Conservation (phyloP, 2,329 filamentous ascomycete genomes). For the Colletotrichum musae region DNA sequence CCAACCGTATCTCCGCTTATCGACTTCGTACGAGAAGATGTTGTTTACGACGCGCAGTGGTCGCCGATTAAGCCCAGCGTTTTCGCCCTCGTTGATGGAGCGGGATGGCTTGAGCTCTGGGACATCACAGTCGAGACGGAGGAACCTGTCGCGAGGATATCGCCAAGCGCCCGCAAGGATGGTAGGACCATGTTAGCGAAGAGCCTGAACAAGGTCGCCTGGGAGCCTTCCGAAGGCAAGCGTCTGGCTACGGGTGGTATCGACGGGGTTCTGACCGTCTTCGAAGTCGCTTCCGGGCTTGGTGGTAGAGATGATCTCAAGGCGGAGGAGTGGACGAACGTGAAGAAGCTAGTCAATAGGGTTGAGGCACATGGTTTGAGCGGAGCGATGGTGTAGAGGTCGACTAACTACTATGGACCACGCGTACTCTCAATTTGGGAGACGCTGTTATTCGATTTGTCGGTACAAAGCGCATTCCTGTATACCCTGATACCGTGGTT, state of each 20-base stretch:
- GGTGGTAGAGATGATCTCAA: conserved; percentile 88
- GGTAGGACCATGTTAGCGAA: conserved; percentile 80
- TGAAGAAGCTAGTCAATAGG: conserved; percentile 89
- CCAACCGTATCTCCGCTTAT: conserved; percentile 80
- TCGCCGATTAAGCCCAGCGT: conserved; percentile 94
- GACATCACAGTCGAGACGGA: conserved; percentile 94
- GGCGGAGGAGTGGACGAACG: conserved; percentile 91
- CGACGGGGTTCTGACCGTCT: conserved; percentile 90
- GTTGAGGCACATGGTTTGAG: conserved; percentile 75
- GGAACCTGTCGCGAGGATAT: conserved; percentile 87
- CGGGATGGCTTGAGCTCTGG: conserved; percentile 93
- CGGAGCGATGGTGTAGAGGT: conserved; percentile 55
- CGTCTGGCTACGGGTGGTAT: conserved; percentile 91
- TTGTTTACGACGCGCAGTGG: conserved; percentile 97
- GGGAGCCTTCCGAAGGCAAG: conserved; percentile 92
- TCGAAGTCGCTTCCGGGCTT: conserved; percentile 87
- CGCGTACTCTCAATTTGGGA: conserved; percentile 47
- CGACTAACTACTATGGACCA: conserved; percentile 11
- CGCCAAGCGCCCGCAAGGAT: conserved; percentile 76
- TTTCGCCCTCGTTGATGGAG: conserved; percentile 94
- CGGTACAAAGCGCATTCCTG: conserved; percentile 38
- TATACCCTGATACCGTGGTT: conserved; percentile 41
- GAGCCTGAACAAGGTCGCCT: conserved; percentile 93
- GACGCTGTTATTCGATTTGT: conserved; percentile 36
- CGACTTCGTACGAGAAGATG: conserved; percentile 93